Base-by-base conservation (phyloP, 169 alveolate genomes). In the Plasmodium ovale region DNA sequence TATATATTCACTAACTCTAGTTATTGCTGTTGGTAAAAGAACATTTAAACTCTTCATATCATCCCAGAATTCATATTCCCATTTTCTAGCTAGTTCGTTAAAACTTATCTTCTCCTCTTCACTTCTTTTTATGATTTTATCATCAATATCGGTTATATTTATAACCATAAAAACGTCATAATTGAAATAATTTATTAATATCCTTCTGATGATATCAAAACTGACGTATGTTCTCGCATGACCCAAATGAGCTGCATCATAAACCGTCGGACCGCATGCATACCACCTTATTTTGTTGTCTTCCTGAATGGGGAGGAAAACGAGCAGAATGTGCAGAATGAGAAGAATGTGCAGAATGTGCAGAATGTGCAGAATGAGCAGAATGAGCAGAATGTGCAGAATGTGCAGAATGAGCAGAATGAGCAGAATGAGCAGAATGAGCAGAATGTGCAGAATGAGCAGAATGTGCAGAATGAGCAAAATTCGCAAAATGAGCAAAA, bases 101-200 rank as follows among this genome's bases (percentile, higher is more conserved):
- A 88, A 94, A 70, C 79, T 65, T 19, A 77, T 91, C 9, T 96
- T 93, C 89, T 94, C 95, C 19, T 87, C 92, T 56, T 73, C 79
- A 31, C 94, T 92, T 7, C 94, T 94, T 49, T 92, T 93, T 54
- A 98, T 99, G 87, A 98, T 99, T 93, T 98, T 99, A 93, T 98
- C 99, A 85, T 99, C 99, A 44, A 98, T 97, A 88, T 98, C 99
- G 0, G 99, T 99, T 67, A 98, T 98, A 92, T 99, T 99, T 99
- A 98, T 97, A 74, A 97, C 98, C 92, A 97, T 89, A 89, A 92
- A 84, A 5, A 98, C 98, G 87, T 98, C 98, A 91, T 98, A 98
- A 69, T 98, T 98, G 87, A 99, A 97, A 92, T 98, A 98, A 74
- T 97, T 98, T 51, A 94, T 92, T 94, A 98, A 67, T 3, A 98